Conservation (phyloP, 2,329 filamentous ascomycete genomes). For the Aschersonia sp. region DNA sequence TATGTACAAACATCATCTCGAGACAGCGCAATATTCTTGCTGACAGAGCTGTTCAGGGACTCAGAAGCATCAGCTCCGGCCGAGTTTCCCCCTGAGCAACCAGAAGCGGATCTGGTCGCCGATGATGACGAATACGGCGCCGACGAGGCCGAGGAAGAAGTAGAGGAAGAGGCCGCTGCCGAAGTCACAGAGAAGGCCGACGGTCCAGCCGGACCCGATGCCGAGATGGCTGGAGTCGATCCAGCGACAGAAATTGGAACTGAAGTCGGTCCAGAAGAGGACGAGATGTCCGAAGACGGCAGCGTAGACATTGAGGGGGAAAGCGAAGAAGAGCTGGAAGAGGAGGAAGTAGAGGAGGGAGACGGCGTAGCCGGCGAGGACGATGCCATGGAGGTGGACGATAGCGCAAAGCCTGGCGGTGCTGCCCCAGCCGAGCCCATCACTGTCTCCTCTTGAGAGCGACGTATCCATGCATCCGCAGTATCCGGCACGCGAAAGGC, state of each 20-base stretch:
- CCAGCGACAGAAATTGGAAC: slow-evolving; percentile 20
- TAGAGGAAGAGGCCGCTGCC: slow-evolving; percentile 39
- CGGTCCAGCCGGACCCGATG: slow-evolving; percentile 39
- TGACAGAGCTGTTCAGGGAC: slow-evolving; percentile 48
- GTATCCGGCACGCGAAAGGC: no score
- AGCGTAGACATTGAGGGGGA: slow-evolving; percentile 71
- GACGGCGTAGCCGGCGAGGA: slow-evolving; percentile 15
- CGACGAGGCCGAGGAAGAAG: slow-evolving; percentile 68
- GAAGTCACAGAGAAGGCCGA: slow-evolving; percentile 30
- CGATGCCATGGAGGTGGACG: slow-evolving; percentile 37
- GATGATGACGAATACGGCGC: slow-evolving; percentile 87
- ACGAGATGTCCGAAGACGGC: slow-evolving; percentile 56
- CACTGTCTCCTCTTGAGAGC: slow-evolving; percentile 14
- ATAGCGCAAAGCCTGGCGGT: slow-evolving; percentile 18
- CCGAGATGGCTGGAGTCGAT: slow-evolving; percentile 63
- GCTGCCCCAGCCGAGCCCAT: slow-evolving; percentile 18
- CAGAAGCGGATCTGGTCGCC: slow-evolving; percentile 74
- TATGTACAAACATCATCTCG: slow-evolving; percentile 28
- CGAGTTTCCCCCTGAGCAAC: slow-evolving; percentile 94
- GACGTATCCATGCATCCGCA: no score
- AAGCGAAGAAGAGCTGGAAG: slow-evolving; percentile 57
- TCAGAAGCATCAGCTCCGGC: slow-evolving; percentile 93
- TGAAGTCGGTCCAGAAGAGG: slow-evolving; percentile 41
- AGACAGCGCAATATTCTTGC: background rate
- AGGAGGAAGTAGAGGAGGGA: slow-evolving; percentile 26